phyloP scores from a whole-genome alignment of 305 asterid genomes.

The Salvia sclarea region DNA sequence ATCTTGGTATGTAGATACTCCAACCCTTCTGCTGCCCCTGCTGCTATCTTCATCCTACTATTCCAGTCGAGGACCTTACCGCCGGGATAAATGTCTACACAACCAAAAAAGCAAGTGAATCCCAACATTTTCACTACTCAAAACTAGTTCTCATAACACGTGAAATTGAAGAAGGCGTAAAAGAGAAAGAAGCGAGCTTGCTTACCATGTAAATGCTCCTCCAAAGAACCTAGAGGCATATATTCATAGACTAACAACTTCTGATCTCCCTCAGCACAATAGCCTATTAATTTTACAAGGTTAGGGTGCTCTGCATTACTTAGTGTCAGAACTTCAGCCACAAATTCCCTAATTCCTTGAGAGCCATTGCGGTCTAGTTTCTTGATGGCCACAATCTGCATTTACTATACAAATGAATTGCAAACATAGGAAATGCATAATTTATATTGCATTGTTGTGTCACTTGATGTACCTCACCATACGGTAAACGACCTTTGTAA shows the following conservation, averaged over 20 bases:
- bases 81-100: slow-evolving; percentile 33
- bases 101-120: background rate
- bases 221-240: slow-evolving; percentile 55
- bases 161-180: background rate
- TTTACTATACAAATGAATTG: background rate
- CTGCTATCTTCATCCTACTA: slow-evolving; percentile 56
- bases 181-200: background rate
- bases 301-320: slow-evolving; percentile 47
- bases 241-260: slow-evolving; percentile 54
- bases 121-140: background rate
- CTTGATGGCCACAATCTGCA: slow-evolving; percentile 51
- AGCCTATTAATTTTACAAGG: slow-evolving; percentile 53
- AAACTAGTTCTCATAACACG: background rate
- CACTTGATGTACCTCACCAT: slow-evolving; percentile 39
- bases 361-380: slow-evolving; percentile 45
- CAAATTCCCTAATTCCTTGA: slow-evolving; percentile 48
- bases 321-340: slow-evolving; percentile 44
- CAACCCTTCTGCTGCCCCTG: slow-evolving; percentile 60
- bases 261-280: slow-evolving; percentile 52
- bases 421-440: background rate
- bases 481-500: slow-evolving; percentile 46
- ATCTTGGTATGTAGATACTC: slow-evolving; percentile 58
- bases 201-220: slow-evolving; percentile 49
- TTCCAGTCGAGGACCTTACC: slow-evolving; percentile 50
- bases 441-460: background rate